Base-by-base conservation (phyloP, 2,329 filamentous ascomycete species). In the Allantophomopsis cytisporea region DNA sequence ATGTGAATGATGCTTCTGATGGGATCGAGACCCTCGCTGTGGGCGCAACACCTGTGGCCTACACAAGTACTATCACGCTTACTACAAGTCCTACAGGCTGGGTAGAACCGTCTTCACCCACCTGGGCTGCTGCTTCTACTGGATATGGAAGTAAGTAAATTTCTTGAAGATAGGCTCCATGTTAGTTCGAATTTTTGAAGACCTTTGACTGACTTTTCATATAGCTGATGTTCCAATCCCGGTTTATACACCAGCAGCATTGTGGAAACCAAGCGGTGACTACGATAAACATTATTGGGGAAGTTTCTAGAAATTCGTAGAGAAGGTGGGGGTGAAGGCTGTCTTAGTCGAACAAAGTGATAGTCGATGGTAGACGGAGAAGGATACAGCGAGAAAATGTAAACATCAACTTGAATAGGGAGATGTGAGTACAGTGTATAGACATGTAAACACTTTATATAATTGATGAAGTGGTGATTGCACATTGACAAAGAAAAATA, bases 241-340 rank as follows among this genome's bases (percentile, higher is more conserved):
- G 0, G 54, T 55, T 2, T 55, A 56, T 34, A 50, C 50, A 1
- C 58, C 58, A 7, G 48, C 51, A 35, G 47, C 51, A 13, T 43
- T 60, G 32, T 60, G 58, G 58, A 44, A 47, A 31, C 49, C 52
- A 2, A 43, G 49, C 8, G 47, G 52, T 5, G 53, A 55, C 32
- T 56, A 56, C 41, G 41, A 55, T 31, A 42, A 51, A 34, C 52
- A 56, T 39, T 56, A 56, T 14, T 56, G 54, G 54, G 53, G 53
- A 20, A 45, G 35, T 10, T 53, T 40, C 16, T 40, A 62, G 23
- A 28, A 6, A 12, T 12, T 28, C 23, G 8, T 10, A 8, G 11
- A 12, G 23, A 28, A 28, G 3, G 3, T n/a, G 14, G 17, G 4
- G 18, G 18, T 20, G 7, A 20, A 4, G 18, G 18, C 18, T 20